Evolutionary conservation across 495 filamentous ascomycete species (phyloP).

Genomic region (Cenococcum geophilum): DNA sequence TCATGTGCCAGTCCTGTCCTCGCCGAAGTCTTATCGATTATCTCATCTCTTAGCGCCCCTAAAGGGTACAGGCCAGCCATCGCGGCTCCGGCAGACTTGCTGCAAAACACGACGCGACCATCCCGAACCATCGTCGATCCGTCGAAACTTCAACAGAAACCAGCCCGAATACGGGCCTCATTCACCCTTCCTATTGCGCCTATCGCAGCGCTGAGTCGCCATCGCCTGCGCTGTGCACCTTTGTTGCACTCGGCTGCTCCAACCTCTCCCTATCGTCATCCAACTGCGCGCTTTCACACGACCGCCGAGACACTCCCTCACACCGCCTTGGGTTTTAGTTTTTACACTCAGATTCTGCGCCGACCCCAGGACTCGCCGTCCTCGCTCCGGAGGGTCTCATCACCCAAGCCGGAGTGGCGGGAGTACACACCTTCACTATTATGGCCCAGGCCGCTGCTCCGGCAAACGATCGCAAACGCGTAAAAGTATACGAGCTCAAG

Average conservation of each 20-base stretch:
- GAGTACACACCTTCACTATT: constrained; percentile 24
- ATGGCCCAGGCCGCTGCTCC: constrained; percentile 87
- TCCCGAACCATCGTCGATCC: constrained; percentile 7
- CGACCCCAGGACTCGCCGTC: constrained; percentile 13
- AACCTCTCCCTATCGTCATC: constrained; percentile 14
- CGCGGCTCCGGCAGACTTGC: constrained; percentile 4
- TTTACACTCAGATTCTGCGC: constrained; percentile 9
- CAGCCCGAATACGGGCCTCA: neutral
- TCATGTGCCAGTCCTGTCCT: constrained; percentile 1
- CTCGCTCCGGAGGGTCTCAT: constrained; percentile 29
- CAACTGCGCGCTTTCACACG: constrained; percentile 11
- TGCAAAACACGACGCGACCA: constrained; percentile 8
- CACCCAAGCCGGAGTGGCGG: constrained; percentile 33
- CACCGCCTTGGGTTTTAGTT: neutral
- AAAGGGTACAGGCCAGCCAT: neutral
- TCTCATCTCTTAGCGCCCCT: constrained; percentile 1
- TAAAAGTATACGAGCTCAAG: constrained; percentile 97
- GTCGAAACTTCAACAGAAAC: neutral
- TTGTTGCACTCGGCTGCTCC: constrained; percentile 1
- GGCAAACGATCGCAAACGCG: constrained; percentile 84
- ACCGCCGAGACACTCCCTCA: constrained; percentile 2
- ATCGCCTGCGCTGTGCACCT: constrained; percentile 1
- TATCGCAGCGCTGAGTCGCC: neutral
- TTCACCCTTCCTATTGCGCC: neutral
- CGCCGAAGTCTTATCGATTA: constrained; percentile 7